Base-by-base conservation (phyloP, 345 rosid species). In the Bruguiera parviflora region DNA sequence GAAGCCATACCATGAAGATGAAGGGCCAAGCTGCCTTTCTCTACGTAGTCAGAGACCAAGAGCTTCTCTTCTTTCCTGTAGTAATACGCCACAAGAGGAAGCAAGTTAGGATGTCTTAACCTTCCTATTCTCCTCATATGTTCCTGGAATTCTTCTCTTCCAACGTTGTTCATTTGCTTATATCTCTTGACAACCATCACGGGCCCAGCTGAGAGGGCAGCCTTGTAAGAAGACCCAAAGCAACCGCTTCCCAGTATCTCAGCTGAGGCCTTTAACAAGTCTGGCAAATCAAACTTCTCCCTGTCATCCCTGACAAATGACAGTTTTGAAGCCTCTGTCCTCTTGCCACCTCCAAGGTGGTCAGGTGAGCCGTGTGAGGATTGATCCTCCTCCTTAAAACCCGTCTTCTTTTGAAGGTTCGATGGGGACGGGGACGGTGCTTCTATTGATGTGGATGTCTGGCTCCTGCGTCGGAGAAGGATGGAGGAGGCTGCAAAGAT, bases 41-140 rank as follows among this genome's bases (percentile, higher is more conserved):
- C 65, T 29, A 88, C 79, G 43, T 61, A 86, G 60, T 95, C 87
- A 15, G 63, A 49, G 20, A 92, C 83, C 82, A 90, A 82, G 67
- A 95, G 90, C 78, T 90, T 95, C 80, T 95, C 98, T 66, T 95
- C 98, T 65, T 83, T 95, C 43, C 89, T 81, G 49, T 95, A 92
- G 68, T 86, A 90, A 65, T 90, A 95, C 57, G 98, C 96, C 35
- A 92, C 90, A 51, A 90, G 81, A 28, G 97, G 89, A 53, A 92
- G 89, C 75, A 95, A 60, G 81, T 92, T 90, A 0, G 82, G 63
- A 77, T 95, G 96, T 15, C 57, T 80, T 71, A 95, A 78, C 73
- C 89, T 87, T 32, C 99, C 97, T 3, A 92, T 11, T 60, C 89
- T 85, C 77, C 83, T 87, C 92, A 95, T 88, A 59, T 95, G 98